These are phyloP conservation scores for Trichoderma lentiforme DNA, from an alignment of 2,329 filamentous ascomycete species.

Conservation along the genomic window DNA sequence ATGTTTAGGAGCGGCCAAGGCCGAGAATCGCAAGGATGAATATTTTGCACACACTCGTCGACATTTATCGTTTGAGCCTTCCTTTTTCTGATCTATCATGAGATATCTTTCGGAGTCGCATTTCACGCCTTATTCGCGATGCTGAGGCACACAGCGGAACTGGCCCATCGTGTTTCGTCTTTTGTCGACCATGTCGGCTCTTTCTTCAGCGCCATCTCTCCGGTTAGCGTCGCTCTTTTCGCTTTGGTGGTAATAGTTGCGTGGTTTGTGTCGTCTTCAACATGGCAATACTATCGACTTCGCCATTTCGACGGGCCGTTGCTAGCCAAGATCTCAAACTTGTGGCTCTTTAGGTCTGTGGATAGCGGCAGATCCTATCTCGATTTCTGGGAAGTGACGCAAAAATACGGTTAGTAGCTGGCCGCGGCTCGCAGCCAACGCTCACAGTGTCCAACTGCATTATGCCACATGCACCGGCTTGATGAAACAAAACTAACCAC, in stretches of 20 bases:
- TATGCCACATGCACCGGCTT: neutral
- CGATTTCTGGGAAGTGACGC: constrained; percentile 12
- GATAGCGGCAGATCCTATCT: constrained; percentile 5
- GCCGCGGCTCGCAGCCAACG: neutral
- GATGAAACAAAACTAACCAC: neutral
- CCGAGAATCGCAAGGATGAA: neutral
- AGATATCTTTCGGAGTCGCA: neutral
- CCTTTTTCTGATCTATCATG: neutral
- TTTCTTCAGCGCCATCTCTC: neutral
- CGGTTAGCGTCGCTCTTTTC: neutral
- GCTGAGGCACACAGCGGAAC: neutral
- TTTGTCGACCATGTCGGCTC: neutral
- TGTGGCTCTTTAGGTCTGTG: constrained; percentile 3
- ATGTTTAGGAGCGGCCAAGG: neutral
- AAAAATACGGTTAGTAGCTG: constrained; percentile 9
- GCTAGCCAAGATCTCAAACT: neutral
- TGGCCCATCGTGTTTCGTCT: neutral
- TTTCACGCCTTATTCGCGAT: neutral
- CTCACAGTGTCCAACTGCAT: neutral
- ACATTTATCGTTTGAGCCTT: neutral
- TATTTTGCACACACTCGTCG: neutral
- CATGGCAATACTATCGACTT: constrained; percentile 7
- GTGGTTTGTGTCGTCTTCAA: neutral
- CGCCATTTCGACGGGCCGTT: constrained; percentile 16
- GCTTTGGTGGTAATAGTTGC: neutral